Conservation (phyloP, 2,329 filamentous ascomycete genomes). For the Fusarium chlamydosporum region DNA sequence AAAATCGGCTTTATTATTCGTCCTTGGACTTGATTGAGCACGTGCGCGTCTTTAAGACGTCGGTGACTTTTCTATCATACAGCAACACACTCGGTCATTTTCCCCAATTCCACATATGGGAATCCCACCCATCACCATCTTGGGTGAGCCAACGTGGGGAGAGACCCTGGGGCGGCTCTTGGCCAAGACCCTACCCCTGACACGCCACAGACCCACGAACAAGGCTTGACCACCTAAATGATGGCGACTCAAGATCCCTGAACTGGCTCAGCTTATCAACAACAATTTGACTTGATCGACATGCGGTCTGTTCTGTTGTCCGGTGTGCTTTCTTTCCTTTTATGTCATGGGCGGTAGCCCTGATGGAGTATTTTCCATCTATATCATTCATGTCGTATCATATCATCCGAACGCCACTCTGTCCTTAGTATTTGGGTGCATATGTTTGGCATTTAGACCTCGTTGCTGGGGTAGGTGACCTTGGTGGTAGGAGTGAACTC, state of each 20-base stretch:
- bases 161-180: constrained; percentile 40
- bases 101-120: constrained; percentile 27
- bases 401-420: constrained; percentile 14
- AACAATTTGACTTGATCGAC: constrained; percentile 22
- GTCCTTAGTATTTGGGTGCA: neutral
- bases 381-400: constrained; percentile 34
- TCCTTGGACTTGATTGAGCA: constrained; percentile 43
- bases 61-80: constrained; percentile 26
- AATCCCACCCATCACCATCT: constrained; percentile 51
- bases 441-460: constrained; percentile 59
- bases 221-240: constrained; percentile 29
- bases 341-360: constrained; percentile 20
- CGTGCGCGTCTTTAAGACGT: constrained; percentile 43
- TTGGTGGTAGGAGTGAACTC: constrained; percentile 75
- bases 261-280: constrained; percentile 11
- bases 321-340: constrained; percentile 13
- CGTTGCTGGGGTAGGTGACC: constrained; percentile 80
- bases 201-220: constrained; percentile 32
- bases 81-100: constrained; percentile 18
- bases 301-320: constrained; percentile 24
- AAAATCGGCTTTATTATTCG: constrained; percentile 37
- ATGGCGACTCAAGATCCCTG: constrained; percentile 42
- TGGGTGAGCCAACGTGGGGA: constrained; percentile 49
- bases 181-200: constrained; percentile 38
- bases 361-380: constrained; percentile 5